These are phyloP conservation scores for Boletus rubescentipes DNA, from an alignment of 768 basidiomycete species.

Conservation along the genomic window DNA sequence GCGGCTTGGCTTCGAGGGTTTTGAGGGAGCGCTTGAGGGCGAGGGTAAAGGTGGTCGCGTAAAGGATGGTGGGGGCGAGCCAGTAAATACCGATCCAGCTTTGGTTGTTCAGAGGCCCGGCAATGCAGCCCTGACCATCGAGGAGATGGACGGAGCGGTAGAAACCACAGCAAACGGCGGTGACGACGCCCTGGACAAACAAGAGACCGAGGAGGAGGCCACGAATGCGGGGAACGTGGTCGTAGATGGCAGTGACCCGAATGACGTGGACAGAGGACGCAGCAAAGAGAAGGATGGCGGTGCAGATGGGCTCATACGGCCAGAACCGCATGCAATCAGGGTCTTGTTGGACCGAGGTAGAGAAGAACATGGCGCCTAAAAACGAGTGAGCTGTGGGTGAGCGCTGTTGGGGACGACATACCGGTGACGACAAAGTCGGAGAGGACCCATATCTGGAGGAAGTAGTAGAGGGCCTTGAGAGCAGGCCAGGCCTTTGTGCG, in stretches of 20 bases:
- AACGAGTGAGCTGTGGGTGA: slow-evolving; percentile 1
- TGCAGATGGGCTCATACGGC: slow-evolving; percentile 85
- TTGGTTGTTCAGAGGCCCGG: slow-evolving; percentile 65
- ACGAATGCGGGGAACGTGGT: slow-evolving; percentile 54
- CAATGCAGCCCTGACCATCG: slow-evolving; percentile 82
- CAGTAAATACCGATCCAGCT: slow-evolving; percentile 86
- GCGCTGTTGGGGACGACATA: slow-evolving; percentile 27
- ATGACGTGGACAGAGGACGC: slow-evolving; percentile 75
- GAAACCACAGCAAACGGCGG: slow-evolving; percentile 75
- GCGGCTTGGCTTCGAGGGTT: slow-evolving; percentile 41
- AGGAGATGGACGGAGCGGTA: slow-evolving; percentile 75
- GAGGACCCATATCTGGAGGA: slow-evolving; percentile 76
- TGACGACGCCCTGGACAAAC: slow-evolving; percentile 67
- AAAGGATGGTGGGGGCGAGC: slow-evolving; percentile 73
- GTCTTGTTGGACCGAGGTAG: slow-evolving; percentile 60
- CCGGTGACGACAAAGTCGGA: slow-evolving; percentile 76
- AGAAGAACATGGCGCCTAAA: slow-evolving; percentile 80
- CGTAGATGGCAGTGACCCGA: slow-evolving; percentile 76
- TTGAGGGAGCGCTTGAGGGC: slow-evolving; percentile 24
- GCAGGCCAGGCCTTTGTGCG: slow-evolving; percentile 66
- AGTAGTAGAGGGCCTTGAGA: slow-evolving; percentile 74
- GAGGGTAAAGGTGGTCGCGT: slow-evolving; percentile 32
- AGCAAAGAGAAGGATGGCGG: slow-evolving; percentile 72
- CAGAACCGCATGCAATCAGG: slow-evolving; percentile 66
- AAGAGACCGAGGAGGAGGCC: slow-evolving; percentile 56